Percentiles rank a stretch among this genome's conserved stretches.
Evolutionary conservation across 208 protist genomes (phyloP).

Genomic region (Leishmania aethiopica): DNA sequence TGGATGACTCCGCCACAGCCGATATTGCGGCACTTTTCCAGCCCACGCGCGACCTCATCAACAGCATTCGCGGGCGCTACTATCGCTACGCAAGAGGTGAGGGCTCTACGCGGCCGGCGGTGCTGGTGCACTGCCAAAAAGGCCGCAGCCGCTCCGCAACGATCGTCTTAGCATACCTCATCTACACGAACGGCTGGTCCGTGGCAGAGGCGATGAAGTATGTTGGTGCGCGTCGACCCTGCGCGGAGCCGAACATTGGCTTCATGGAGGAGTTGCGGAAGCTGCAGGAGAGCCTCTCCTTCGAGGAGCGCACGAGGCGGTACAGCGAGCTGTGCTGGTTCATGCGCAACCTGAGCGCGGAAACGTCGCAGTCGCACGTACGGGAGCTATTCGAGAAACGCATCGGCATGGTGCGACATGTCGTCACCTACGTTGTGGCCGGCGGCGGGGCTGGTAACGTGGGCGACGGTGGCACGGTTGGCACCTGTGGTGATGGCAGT

Average conservation of each 20-base stretch:
- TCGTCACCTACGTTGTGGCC: constrained; percentile 46
- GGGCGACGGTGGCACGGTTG: not conserved
- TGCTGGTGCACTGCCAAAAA: constrained; percentile 89
- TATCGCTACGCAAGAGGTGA: constrained; percentile 32
- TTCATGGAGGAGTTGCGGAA: constrained; percentile 78
- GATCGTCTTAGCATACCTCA: constrained; percentile 86
- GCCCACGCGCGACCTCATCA: constrained; percentile 57
- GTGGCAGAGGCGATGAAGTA: constrained; percentile 84
- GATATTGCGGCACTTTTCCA: constrained; percentile 70
- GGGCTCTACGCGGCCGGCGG: constrained; percentile 30
- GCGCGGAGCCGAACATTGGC: constrained; percentile 79
- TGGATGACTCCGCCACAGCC: constrained; percentile 62
- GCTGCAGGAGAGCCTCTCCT: constrained; percentile 64
- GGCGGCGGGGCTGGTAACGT: not conserved
- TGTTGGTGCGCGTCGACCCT: constrained; percentile 53
- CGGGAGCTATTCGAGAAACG: constrained; percentile 65
- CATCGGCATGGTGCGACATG: constrained; percentile 71
- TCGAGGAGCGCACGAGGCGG: constrained; percentile 46
- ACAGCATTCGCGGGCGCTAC: constrained; percentile 51
- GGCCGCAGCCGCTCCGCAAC: constrained; percentile 84
- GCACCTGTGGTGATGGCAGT: not conserved
- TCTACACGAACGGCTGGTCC: constrained; percentile 82
- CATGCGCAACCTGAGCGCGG: constrained; percentile 46
- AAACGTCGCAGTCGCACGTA: constrained; percentile 40
- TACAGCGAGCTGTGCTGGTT: constrained; percentile 61